Percentiles rank a stretch among this genome's conserved stretches.
phyloP scores from a whole-genome alignment of 2,329 filamentous ascomycete species.

The Rhexocercosporidium sp. region DNA sequence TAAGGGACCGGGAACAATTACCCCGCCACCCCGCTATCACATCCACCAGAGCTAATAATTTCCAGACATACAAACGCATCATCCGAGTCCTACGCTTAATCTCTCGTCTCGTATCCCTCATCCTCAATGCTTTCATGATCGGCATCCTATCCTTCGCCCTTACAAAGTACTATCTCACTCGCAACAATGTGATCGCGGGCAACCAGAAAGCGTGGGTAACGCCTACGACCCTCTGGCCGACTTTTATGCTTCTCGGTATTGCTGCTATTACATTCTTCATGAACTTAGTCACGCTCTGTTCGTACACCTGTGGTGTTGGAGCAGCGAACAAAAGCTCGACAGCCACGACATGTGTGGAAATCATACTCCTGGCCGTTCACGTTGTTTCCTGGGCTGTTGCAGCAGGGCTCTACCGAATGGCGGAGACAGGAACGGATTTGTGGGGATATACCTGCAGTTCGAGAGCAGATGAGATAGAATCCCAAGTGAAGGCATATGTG shows the following conservation, averaged over 20 bases:
- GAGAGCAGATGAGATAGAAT: slow-evolving; percentile 25
- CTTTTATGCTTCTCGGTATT: slow-evolving; percentile 28
- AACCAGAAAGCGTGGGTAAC: slow-evolving; percentile 22
- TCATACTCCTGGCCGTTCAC: slow-evolving; percentile 21
- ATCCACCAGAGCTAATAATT: background rate
- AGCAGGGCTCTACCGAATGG: slow-evolving; percentile 22
- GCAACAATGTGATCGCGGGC: slow-evolving; percentile 14
- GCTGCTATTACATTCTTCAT: slow-evolving; percentile 28
- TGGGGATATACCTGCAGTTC: slow-evolving; percentile 33
- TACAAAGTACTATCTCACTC: slow-evolving; percentile 29
- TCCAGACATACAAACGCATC: slow-evolving; percentile 29
- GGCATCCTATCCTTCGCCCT: slow-evolving; percentile 29
- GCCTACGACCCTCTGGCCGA: slow-evolving; percentile 29
- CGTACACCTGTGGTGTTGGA: slow-evolving; percentile 26
- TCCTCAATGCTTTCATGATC: slow-evolving; percentile 29
- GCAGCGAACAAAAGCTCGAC: slow-evolving; percentile 27
- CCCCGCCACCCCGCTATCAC: background rate
- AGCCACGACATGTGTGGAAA: slow-evolving; percentile 12
- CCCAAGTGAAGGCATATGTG: slow-evolving; percentile 25
- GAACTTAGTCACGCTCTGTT: slow-evolving; percentile 25
- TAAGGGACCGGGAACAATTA: background rate
- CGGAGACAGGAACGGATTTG: slow-evolving; percentile 19
- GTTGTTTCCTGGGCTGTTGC: slow-evolving; percentile 27
- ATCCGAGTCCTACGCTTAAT: slow-evolving; percentile 33
- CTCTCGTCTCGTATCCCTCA: slow-evolving; percentile 24